Conservation (phyloP, 352 stramenopile genomes). For the Phytophthora quininea region DNA sequence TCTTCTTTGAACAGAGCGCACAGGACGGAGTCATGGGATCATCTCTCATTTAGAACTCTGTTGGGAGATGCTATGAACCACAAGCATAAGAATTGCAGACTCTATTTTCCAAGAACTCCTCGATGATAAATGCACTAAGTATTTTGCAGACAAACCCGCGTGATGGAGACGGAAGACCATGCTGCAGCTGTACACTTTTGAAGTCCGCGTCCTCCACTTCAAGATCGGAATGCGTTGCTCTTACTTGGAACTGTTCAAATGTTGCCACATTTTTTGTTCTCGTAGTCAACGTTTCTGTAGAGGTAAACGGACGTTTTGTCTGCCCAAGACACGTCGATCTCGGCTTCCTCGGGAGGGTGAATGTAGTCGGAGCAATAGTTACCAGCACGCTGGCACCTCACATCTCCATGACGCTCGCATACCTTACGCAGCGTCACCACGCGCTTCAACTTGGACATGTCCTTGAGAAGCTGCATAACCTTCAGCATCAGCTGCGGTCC, state of each 20-base stretch:
- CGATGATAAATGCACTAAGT: background rate
- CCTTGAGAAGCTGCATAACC: slow-evolving; percentile 64
- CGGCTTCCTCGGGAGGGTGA: slow-evolving; percentile 63
- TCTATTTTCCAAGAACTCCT: background rate
- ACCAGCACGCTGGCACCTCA: slow-evolving; percentile 58
- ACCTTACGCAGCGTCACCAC: slow-evolving; percentile 83
- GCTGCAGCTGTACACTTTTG: no score
- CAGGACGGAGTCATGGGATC: slow-evolving; percentile 39
- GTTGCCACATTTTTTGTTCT: slow-evolving; percentile 1
- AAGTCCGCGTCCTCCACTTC: background rate
- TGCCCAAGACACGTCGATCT: slow-evolving; percentile 85
- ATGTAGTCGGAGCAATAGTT: slow-evolving; percentile 76
- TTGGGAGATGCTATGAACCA: background rate
- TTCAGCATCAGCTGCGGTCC: slow-evolving; percentile 77
- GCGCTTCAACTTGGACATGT: slow-evolving; percentile 64
- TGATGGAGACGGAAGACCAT: no score
- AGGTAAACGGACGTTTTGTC: slow-evolving; percentile 77
- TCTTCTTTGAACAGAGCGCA: slow-evolving; percentile 76
- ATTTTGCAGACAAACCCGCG: no score
- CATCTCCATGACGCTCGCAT: slow-evolving; percentile 72
- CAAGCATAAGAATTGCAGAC: background rate
- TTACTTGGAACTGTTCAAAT: no score
- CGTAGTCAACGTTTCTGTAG: slow-evolving; percentile 65
- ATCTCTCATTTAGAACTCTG: slow-evolving; percentile 42
- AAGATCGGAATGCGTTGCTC: background rate